phyloP scores from a whole-genome alignment of 495 filamentous ascomycete species.

The Penicillium canescens region DNA sequence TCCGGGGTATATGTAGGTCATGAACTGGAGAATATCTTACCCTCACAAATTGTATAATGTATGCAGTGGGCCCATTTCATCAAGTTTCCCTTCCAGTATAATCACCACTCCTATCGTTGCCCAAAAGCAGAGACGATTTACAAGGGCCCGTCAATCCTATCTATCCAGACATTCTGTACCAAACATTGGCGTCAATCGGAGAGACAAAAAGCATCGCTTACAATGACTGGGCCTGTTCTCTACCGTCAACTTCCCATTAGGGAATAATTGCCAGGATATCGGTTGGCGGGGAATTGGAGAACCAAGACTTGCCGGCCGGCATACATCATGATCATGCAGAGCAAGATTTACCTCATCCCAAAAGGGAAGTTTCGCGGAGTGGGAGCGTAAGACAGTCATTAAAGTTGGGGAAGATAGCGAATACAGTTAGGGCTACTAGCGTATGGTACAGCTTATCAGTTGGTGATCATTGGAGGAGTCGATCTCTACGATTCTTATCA shows the following conservation, averaged over 20 bases:
- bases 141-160: not conserved
- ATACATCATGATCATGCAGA: slow-evolving; percentile 5
- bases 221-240: not conserved
- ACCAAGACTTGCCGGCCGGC: not conserved
- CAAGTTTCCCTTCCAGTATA: not conserved
- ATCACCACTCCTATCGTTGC: not conserved
- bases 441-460: slow-evolving; percentile 7
- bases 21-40: not conserved
- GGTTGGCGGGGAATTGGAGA: not conserved
- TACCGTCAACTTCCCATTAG: slow-evolving; percentile 15
- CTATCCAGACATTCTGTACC: not conserved
- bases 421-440: not conserved
- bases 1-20: not conserved
- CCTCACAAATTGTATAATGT: not conserved
- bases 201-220: too few species aligned
- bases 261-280: not conserved
- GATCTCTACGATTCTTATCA: slow-evolving; percentile 6
- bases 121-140: slow-evolving; percentile 5
- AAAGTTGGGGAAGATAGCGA: slow-evolving; percentile 4
- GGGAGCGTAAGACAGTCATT: slow-evolving; percentile 2
- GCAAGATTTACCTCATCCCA: slow-evolving; percentile 3
- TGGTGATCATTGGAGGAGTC: slow-evolving; percentile 9
- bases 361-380: slow-evolving; percentile 33
- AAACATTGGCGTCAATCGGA: too few species aligned
- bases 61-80: too few species aligned